Evolutionary conservation across 345 rosid species (phyloP).

Genomic region (Corymbia maculata): DNA sequence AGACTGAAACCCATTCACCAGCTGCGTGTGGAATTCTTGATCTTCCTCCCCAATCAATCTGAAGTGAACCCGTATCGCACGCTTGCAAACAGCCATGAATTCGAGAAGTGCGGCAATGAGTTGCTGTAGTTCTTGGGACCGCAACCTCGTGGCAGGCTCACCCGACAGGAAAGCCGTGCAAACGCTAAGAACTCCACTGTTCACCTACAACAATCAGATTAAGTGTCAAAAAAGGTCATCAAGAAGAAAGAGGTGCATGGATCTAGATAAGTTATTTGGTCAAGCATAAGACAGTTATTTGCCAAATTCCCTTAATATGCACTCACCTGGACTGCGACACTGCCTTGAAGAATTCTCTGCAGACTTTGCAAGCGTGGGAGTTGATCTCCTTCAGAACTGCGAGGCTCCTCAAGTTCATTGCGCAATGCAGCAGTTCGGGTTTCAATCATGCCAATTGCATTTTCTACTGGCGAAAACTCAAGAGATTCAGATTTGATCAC

Average conservation of each 20-base stretch:
- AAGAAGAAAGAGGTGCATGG: neutral
- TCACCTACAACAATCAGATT: conserved; percentile 51
- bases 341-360: conserved; percentile 99
- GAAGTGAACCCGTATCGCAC: conserved; percentile 91
- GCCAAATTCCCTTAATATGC: neutral
- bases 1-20: conserved; percentile 97
- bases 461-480: conserved; percentile 97
- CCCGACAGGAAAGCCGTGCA: conserved; percentile 98
- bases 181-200: conserved; percentile 95
- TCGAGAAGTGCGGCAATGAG: conserved; percentile 95
- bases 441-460: conserved; percentile 99
- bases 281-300: neutral
- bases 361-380: conserved; percentile 93
- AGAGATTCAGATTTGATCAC: conserved; percentile 92
- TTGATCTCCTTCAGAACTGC: conserved; percentile 97
- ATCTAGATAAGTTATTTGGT: neutral
- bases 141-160: conserved; percentile 94
- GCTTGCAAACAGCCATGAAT: conserved; percentile 99
- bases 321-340: conserved; percentile 96
- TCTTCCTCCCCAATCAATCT: conserved; percentile 96
- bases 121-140: conserved; percentile 94
- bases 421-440: conserved; percentile 89
- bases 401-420: conserved; percentile 97
- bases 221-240: neutral
- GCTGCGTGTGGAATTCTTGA: conserved; percentile 98